These are phyloP conservation scores for Didymella pomorum DNA, from an alignment of 2,329 filamentous ascomycete genomes.

Conservation along the genomic window DNA sequence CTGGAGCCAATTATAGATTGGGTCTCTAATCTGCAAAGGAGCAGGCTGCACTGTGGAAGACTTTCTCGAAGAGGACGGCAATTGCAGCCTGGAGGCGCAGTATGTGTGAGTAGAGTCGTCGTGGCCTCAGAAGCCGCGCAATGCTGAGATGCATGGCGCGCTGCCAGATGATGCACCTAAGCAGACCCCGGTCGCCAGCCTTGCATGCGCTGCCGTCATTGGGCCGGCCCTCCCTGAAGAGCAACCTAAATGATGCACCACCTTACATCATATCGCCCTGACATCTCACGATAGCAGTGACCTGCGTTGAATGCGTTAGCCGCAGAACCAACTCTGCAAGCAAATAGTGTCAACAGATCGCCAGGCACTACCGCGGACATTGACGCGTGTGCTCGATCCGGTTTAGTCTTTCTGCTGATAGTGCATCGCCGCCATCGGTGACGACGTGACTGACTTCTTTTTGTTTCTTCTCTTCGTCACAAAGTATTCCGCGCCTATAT, in stretches of 20 bases:
- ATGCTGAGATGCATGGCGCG: slow-evolving; percentile 24
- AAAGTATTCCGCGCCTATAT: not conserved
- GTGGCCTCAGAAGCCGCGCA: slow-evolving; percentile 30
- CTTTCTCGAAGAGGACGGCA: not conserved
- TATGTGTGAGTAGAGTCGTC: slow-evolving; percentile 19
- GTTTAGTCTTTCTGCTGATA: slow-evolving; percentile 24
- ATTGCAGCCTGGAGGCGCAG: not conserved
- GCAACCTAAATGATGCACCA: not conserved
- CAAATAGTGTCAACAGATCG: slow-evolving; percentile 7
- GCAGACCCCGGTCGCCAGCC: slow-evolving; percentile 13
- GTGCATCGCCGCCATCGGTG: slow-evolving; percentile 13
- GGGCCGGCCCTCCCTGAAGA: slow-evolving; percentile 6
- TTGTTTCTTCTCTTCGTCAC: not conserved
- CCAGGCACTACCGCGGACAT: slow-evolving; percentile 5
- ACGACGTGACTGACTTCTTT: slow-evolving; percentile 16
- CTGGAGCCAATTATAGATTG: not conserved
- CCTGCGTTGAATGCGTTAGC: not conserved
- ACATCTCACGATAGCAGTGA: not conserved
- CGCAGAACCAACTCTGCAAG: not conserved
- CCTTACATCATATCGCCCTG: not conserved
- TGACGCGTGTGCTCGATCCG: slow-evolving; percentile 18
- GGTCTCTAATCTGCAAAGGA: not conserved
- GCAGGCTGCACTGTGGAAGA: not conserved
- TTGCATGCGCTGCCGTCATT: slow-evolving; percentile 9
- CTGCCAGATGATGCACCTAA: slow-evolving; percentile 11